These are phyloP conservation scores for Didymella exigua DNA, from an alignment of 2,329 filamentous ascomycete species.

Conservation along the genomic window DNA sequence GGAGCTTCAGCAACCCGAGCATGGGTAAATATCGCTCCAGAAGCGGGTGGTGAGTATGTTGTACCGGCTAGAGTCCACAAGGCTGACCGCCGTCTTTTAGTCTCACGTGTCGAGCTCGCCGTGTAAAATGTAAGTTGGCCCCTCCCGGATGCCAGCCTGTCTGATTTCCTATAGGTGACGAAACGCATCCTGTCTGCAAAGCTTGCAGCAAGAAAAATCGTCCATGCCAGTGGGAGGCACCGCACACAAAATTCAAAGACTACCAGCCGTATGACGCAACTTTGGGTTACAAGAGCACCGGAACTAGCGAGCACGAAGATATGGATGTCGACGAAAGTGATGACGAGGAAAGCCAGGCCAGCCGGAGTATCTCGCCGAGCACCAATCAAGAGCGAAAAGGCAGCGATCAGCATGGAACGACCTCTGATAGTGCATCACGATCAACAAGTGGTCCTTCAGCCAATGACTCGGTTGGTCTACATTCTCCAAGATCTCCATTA, in stretches of 20 bases:
- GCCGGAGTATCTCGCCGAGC: conserved; percentile 26
- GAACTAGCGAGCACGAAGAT: conserved; percentile 13
- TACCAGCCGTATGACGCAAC: conserved; percentile 30
- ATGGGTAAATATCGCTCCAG: conserved; percentile 43
- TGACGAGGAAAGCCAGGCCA: conserved; percentile 19
- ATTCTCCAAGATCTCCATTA: conserved; percentile 22
- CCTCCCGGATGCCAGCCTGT: neutral
- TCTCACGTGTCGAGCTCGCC: conserved; percentile 39
- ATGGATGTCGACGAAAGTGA: conserved; percentile 26
- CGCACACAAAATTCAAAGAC: conserved; percentile 34
- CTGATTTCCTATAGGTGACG: conserved; percentile 30
- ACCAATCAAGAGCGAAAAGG: neutral
- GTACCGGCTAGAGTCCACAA: neutral
- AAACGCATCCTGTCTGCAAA: conserved; percentile 35
- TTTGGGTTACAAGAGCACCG: conserved; percentile 19
- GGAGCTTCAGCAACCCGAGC: neutral
- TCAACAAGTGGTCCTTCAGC: conserved; percentile 21
- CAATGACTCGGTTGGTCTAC: conserved; percentile 13
- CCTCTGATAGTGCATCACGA: conserved; percentile 17
- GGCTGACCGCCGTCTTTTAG: conserved; percentile 19
- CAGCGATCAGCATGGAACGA: conserved; percentile 11
- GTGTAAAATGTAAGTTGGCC: conserved; percentile 37
- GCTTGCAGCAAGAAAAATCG: conserved; percentile 43
- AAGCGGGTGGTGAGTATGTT: conserved; percentile 37
- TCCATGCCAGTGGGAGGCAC: conserved; percentile 39